Conservation (phyloP, 495 filamentous ascomycete genomes). For the Neurospora sp. region DNA sequence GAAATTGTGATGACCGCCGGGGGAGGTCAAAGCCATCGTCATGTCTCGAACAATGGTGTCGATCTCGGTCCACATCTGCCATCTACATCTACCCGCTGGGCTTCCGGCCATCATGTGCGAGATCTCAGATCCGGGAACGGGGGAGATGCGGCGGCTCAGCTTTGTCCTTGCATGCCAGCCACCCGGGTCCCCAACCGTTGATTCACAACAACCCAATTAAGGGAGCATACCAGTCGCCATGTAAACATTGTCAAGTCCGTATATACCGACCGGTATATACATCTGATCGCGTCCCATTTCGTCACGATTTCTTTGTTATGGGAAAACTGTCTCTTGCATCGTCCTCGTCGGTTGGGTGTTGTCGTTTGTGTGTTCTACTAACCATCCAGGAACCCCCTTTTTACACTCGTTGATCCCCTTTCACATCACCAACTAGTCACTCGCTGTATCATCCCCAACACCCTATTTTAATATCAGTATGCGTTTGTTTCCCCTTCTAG, state of each 20-base stretch:
- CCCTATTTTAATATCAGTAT: background rate
- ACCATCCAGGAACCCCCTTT: background rate
- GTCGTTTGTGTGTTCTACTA: background rate
- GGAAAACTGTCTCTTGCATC: background rate
- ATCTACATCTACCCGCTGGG: background rate
- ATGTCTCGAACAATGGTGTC: background rate
- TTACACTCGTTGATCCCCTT: background rate
- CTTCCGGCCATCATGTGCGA: background rate
- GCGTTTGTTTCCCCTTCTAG: background rate
- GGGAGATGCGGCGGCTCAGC: background rate
- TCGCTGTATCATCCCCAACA: background rate
- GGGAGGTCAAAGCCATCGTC: background rate
- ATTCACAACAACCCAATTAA: background rate
- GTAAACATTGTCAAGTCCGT: background rate
- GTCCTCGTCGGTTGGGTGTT: background rate
- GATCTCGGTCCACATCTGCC: background rate
- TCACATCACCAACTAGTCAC: background rate
- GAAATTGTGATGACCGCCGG: background rate
- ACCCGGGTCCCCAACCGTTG: background rate
- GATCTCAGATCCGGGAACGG: background rate
- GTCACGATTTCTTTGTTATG: background rate
- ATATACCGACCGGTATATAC: background rate
- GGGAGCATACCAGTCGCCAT: background rate
- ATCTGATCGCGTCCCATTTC: background rate
- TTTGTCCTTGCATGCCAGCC: background rate